phyloP scores from a whole-genome alignment of 805 yeast genomes.

The Danielia oregonensis region DNA sequence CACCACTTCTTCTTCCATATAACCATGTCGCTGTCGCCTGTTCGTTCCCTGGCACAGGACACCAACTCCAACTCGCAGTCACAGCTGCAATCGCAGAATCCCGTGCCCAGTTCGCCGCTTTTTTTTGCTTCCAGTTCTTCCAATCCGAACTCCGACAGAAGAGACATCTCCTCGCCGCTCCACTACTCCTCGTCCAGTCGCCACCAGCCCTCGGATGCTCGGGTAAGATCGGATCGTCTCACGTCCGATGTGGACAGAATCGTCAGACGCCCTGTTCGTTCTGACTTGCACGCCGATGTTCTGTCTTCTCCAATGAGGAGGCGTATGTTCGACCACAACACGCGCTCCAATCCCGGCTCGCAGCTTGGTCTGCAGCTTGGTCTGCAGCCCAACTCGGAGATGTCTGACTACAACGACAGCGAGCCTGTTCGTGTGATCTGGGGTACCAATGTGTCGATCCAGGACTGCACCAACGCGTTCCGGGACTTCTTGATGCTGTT shows the following conservation, averaged over 20 bases:
- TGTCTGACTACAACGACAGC: slow-evolving; percentile 31
- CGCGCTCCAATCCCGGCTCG: slow-evolving; percentile 9
- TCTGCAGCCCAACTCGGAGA: slow-evolving; percentile 4
- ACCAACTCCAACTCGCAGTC: slow-evolving; percentile 17
- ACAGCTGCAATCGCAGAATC: slow-evolving; percentile 34
- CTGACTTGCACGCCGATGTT: slow-evolving; percentile 71
- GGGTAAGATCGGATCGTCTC: slow-evolving; percentile 44
- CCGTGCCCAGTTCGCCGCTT: slow-evolving; percentile 56
- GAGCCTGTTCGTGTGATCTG: slow-evolving; percentile 91
- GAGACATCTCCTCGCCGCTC: slow-evolving; percentile 46
- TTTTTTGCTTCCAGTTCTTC: slow-evolving; percentile 49
- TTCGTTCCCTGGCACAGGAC: slow-evolving; percentile 15
- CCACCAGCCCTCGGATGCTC: slow-evolving; percentile 34
- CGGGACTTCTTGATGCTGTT: slow-evolving; percentile 81
- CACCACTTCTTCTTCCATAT: slow-evolving; percentile 2
- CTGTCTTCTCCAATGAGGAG: slow-evolving; percentile 69
- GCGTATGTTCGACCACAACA: slow-evolving; percentile 38
- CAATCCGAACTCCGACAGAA: slow-evolving; percentile 35
- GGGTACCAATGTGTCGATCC: slow-evolving; percentile 97
- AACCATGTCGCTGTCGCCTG: slow-evolving; percentile 18
- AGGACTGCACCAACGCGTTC: slow-evolving; percentile 77
- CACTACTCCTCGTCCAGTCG: slow-evolving; percentile 43
- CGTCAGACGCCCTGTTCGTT: slow-evolving; percentile 57
- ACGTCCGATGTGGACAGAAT: slow-evolving; percentile 42
- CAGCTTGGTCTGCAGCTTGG: slow-evolving; percentile 13